phyloP scores from a whole-genome alignment of 495 filamentous ascomycete genomes.

The Parmelia sp. region DNA sequence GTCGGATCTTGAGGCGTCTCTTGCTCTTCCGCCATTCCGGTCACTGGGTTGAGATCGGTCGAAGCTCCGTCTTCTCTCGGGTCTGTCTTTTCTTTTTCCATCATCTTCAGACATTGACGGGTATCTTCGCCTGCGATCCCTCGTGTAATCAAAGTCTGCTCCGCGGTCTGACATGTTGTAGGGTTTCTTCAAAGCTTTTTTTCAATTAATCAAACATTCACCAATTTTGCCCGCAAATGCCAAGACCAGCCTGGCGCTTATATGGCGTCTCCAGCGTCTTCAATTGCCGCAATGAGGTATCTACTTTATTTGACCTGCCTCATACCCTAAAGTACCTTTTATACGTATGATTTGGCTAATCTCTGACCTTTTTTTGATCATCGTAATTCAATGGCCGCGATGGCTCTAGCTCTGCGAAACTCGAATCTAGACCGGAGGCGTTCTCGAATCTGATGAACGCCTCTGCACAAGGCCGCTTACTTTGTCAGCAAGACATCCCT shows the following conservation, averaged over 20 bases:
- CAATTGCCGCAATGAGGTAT: neutral
- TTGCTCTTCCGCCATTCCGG: neutral
- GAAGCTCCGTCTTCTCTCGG: conserved; percentile 2
- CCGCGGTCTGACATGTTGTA: too few relatives aligned
- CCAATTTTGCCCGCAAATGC: neutral
- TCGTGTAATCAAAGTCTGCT: neutral
- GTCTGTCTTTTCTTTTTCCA: neutral
- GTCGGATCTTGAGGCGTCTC: conserved; percentile 8
- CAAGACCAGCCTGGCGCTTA: neutral
- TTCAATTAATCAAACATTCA: neutral
- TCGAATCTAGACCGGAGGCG: neutral
- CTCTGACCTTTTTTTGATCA: neutral
- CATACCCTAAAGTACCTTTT: too few relatives aligned
- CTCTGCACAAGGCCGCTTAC: neutral
- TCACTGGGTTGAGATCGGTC: neutral
- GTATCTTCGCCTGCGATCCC: neutral
- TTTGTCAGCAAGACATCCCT: neutral
- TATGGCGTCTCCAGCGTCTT: neutral
- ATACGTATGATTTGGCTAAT: too few relatives aligned
- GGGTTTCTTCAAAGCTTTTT: too few relatives aligned
- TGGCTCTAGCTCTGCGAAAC: neutral
- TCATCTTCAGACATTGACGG: conserved; percentile 6
- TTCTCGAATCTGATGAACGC: neutral
- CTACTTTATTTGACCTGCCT: too few relatives aligned
- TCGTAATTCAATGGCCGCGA: neutral